phyloP scores from a whole-genome alignment of 306 rosid species.

The Geum urbanum region DNA sequence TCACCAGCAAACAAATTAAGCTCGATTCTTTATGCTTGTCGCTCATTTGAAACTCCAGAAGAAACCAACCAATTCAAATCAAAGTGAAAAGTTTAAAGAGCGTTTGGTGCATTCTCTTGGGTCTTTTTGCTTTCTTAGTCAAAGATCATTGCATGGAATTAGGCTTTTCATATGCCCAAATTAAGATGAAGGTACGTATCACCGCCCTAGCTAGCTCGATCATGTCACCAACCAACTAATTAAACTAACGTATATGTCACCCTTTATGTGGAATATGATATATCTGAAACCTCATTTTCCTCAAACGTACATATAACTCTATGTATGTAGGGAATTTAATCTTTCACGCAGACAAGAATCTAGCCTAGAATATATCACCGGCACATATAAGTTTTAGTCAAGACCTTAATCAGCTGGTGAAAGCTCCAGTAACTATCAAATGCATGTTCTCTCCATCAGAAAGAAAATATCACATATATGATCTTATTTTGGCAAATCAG shows the following conservation, averaged over 20 bases:
- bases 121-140: neutral
- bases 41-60: neutral
- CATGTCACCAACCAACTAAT: neutral
- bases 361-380: neutral
- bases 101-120: neutral
- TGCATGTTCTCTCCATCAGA: too few relatives aligned
- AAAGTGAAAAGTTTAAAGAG: neutral
- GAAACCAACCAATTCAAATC: neutral
- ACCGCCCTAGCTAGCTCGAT: neutral
- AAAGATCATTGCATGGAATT: slow-evolving; percentile 14
- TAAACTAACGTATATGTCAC: slow-evolving; percentile 8
- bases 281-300: neutral
- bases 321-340: neutral
- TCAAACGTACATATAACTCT: neutral
- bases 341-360: neutral
- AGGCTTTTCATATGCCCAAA: slow-evolving; percentile 17
- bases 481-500: too few relatives aligned
- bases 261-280: neutral
- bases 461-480: too few relatives aligned
- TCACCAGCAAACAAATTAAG: neutral
- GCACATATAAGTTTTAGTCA: neutral
- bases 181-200: neutral
- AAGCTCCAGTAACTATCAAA: neutral
- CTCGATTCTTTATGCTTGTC: neutral
- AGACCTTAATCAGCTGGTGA: too few relatives aligned